Base-by-base conservation (phyloP, 139 green algal genomes). In the Chlamydomonas incerta region DNA sequence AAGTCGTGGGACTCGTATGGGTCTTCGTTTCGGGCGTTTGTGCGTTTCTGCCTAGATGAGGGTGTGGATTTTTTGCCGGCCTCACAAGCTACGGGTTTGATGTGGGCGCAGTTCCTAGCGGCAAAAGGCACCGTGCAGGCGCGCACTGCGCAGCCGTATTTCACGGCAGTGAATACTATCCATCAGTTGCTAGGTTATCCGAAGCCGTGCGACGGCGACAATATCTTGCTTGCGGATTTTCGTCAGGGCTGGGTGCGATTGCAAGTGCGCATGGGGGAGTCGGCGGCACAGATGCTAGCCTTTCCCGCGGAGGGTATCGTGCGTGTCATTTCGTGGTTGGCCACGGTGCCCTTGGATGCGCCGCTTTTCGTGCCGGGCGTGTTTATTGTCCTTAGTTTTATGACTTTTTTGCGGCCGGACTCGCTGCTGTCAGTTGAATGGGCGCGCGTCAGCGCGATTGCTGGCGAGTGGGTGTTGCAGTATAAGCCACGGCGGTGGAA, bases 151-250 rank as follows among this genome's bases (percentile, higher is more conserved):
- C n/a, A n/a, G n/a, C n/a, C n/a, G n/a, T n/a, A n/a, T n/a, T n/a
- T n/a, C n/a, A n/a, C n/a, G 76, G 76, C 76, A 33, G 62, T 83
- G 0, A 83, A 83, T 41, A 83, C 76, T 63, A 29, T 63, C 31
- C 76, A 83, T 83, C 62, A 83, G 21, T 23, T 83, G 17, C 21
- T 83, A 20, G 76, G 76, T 29, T 57, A 33, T n/a, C 62, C 76
- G 31, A 83, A 83, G 62, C 75, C 75, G 34, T 72, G 75, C 17
- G 58, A 8, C 14, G 75, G 60, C 1, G 58, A 71, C 34, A 82
- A 82, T 20, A 29, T 46, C 4, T 29, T 82, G 23, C 17, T 82
- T 0, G 10, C 24, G 24, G 75, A 35, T 11, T 82, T 82, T 29
- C 75, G 58, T 21, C 72, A 82, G 33, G 75, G 75, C 24, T 82